Conservation (phyloP, 2,329 filamentous ascomycete species). For the Colletotrichum scovillei region DNA sequence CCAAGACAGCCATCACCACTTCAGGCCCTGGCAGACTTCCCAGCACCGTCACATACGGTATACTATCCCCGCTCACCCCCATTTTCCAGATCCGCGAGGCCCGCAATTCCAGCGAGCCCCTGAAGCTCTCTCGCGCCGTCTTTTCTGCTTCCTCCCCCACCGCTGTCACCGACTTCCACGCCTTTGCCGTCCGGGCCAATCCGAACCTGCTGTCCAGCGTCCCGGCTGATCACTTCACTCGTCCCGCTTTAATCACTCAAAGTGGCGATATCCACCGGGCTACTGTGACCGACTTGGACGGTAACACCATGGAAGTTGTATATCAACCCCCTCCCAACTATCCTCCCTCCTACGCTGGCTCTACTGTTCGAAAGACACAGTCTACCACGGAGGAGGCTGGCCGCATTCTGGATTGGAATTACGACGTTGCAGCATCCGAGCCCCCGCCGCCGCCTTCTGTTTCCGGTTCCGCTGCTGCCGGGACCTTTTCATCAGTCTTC, state of each 20-base stretch:
- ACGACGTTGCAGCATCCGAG: conserved; percentile 52
- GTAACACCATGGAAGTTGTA: conserved; percentile 85
- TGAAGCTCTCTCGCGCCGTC: conserved; percentile 64
- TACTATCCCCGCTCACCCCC: conserved; percentile 46
- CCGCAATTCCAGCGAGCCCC: conserved; percentile 50
- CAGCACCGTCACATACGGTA: conserved; percentile 56
- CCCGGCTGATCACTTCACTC: conserved; percentile 43
- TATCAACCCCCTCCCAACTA: conserved; percentile 57
- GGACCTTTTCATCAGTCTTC: conserved; percentile 28
- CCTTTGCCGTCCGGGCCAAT: conserved; percentile 72
- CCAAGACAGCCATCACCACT: conserved; percentile 11
- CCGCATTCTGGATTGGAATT: conserved; percentile 62
- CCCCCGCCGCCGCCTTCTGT: conserved; percentile 2
- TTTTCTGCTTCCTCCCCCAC: conserved; percentile 75
- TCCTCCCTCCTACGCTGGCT: conserved; percentile 46
- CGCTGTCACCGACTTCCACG: conserved; percentile 78
- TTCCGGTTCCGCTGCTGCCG: not conserved
- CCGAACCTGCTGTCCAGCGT: conserved; percentile 56
- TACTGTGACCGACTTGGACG: conserved; percentile 82
- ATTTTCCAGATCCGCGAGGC: conserved; percentile 59
- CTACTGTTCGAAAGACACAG: conserved; percentile 48
- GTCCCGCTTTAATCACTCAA: conserved; percentile 50
- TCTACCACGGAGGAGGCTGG: conserved; percentile 53
- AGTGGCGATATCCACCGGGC: conserved; percentile 53
- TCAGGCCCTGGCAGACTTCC: not conserved